Base-by-base conservation (phyloP, 495 filamentous ascomycete genomes). In the Daldinia loculata region DNA sequence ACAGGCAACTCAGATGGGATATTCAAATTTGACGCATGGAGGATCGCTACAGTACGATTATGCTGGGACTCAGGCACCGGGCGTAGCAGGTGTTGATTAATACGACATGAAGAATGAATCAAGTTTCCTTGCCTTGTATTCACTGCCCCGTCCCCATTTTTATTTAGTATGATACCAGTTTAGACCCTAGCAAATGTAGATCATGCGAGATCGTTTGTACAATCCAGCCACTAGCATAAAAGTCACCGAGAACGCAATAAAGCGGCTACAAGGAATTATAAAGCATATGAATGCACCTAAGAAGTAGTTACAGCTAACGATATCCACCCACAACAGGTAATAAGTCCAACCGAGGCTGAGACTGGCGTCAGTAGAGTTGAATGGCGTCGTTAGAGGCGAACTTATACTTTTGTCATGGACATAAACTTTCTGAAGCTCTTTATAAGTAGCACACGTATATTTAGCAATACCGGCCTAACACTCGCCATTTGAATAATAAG, bases 1-100 rank as follows among this genome's bases (percentile, higher is more conserved):
- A 15, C 65, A 61, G 7, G 56, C 57, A 48, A 22, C 45, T 27
- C 65, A 67, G 38, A 67, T 67, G 65, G 65, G 57, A 26, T 67
- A 67, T 27, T 61, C 56, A 6, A 56, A 56, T 56, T 32, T 67
- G 8, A 67, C 43, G 8, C 14, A 24, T 24, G 43, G 43, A 48
- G 43, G 43, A 22, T 48, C 43, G 9, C 43, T 48, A 14, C 43
- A 48, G 22, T 48, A 48, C 19, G 43, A 48, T 24, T 48, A 48
- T 22, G 43, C 43, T 2, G 43, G 43, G 43, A 24, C 43, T 48
- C 43, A 48, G 43, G 43, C 43, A 48, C 43, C 43, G 9, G 17
- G 17, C 3, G 43, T 48, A 6, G 43, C 43, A 22, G 43, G 43
- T 24, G 19, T 24, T 2, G 19, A 24, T 12, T 24, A 24, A 48